Evolutionary conservation across 192 early-diverging fungal species (phyloP), one percentile per base, ranked within the genome.

Genomic region (Fimicolochytrium jonesii): DNA sequence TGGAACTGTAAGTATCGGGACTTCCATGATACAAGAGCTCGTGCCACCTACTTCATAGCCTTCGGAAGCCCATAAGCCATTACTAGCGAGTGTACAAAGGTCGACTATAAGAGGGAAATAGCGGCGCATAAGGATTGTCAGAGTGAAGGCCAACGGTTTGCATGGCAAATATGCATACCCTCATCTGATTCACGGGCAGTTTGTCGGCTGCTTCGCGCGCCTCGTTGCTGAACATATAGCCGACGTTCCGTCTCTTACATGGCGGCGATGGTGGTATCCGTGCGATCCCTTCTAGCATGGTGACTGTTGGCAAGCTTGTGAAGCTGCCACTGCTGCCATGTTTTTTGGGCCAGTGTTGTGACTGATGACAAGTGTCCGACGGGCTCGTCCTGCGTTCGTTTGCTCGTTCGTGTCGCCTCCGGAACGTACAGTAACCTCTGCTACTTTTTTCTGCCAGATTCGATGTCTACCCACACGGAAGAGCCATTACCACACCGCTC

Each of bases 61-160:
- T 39, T 5, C 4, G 28, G 17, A n/a, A 63, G 33, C 10, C 34
- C 18, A 43, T 50, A 68, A 15, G 65, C 69, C 10, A 32, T 17
- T 13, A 72, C 25, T 10, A 72, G 28, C 26, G 70, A 68, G 37
- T 72, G 66, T 9, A 72, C 70, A 26, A 44, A 66, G 2, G 64
- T 58, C 5, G 61, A 48, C 46, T 33, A 11, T 23, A 48, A 10
- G 47, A n/a, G n/a, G n/a, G n/a, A n/a, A n/a, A n/a, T n/a, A n/a
- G n/a, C n/a, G 25, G 7, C 47, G 51, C 28, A 15, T 11, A 10
- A 10, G 10, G 51, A 25, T 9, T 54, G 5, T 30, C 25, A 20
- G 5, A 11, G 26, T 31, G n/a, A 31, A 54, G 31, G 22, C 9
- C 5, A 54, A 54, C 11, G n/a, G 20, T 13, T 31, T 20, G 7